phyloP scores from a whole-genome alignment of 495 filamentous ascomycete genomes.

The Xylaria sp. region DNA sequence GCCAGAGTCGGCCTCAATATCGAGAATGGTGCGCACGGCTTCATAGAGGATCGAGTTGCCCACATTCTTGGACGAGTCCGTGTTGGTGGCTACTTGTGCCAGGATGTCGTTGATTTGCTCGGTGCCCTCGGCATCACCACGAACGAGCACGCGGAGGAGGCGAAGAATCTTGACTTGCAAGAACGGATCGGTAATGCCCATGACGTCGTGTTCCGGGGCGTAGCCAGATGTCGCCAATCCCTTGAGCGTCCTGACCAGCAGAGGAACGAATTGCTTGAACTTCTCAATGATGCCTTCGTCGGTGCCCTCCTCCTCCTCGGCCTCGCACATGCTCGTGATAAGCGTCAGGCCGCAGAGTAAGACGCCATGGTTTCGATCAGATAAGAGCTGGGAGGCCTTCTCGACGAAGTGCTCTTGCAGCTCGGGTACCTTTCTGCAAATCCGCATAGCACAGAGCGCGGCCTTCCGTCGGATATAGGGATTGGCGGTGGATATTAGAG shows the following conservation, averaged over 20 bases:
- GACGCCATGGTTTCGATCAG: constrained; percentile 93
- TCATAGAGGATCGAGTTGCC: constrained; percentile 98
- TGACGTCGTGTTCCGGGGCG: constrained; percentile 97
- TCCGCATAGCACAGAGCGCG: constrained; percentile 98
- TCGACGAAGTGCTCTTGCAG: constrained; percentile 97
- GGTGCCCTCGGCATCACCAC: constrained; percentile 86
- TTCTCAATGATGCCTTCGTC: constrained; percentile 86
- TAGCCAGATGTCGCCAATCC: constrained; percentile 92
- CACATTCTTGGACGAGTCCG: constrained; percentile 97
- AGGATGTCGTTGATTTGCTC: constrained; percentile 99
- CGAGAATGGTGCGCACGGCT: constrained; percentile 94
- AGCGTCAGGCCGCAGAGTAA: constrained; percentile 90
- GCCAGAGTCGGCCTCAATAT: constrained; percentile 96
- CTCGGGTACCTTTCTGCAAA: constrained; percentile 97
- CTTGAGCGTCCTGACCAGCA: constrained; percentile 89
- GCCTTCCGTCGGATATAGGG: constrained; percentile 97
- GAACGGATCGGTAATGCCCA: constrained; percentile 98
- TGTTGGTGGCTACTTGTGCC: constrained; percentile 97
- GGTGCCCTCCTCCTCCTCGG: constrained; percentile 86
- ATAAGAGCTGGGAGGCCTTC: constrained; percentile 86
- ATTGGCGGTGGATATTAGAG: constrained; percentile 86
- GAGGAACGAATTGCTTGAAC: constrained; percentile 80
- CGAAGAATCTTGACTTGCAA: constrained; percentile 94
- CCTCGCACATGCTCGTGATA: constrained; percentile 91
- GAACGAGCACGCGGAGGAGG: constrained; percentile 81